Percentiles rank a stretch among this genome's conserved stretches.
phyloP scores from a whole-genome alignment of 257 asterid genomes.

The Ajuga chamaepitys region DNA sequence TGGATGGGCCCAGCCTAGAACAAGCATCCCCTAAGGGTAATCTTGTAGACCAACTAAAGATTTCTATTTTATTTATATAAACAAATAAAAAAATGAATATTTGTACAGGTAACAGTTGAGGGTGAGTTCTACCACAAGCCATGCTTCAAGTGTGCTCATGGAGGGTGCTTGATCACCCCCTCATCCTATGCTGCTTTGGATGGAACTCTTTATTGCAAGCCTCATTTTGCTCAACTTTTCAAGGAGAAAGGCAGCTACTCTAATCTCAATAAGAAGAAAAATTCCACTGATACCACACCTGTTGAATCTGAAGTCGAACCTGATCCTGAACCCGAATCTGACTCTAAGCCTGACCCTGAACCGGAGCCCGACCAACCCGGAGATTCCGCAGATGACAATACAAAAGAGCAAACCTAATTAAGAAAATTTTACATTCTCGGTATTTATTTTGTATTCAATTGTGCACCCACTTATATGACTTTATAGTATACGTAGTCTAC shows the following conservation, averaged over 20 bases:
- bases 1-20: too few species aligned
- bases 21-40: too few species aligned
- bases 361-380: not conserved
- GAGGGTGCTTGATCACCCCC: conserved; percentile 64
- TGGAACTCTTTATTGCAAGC: conserved; percentile 74
- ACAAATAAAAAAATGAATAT: too few species aligned
- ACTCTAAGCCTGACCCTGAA: not conserved
- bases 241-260: conserved; percentile 69
- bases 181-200: conserved; percentile 79
- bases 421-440: not conserved
- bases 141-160: conserved; percentile 85
- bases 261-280: conserved; percentile 47
- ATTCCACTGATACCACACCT: conserved; percentile 3
- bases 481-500: not conserved
- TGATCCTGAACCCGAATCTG: not conserved
- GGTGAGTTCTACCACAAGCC: conserved; percentile 66
- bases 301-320: not conserved
- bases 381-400: not conserved
- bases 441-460: not conserved
- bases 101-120: conserved; percentile 63
- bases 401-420: too few species aligned
- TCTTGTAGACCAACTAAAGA: too few species aligned
- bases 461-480: not conserved
- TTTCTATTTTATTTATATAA: too few species aligned
- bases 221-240: conserved; percentile 73